phyloP scores from a whole-genome alignment of 2,329 filamentous ascomycete genomes.

The Coniochaeta hoffmannii region DNA sequence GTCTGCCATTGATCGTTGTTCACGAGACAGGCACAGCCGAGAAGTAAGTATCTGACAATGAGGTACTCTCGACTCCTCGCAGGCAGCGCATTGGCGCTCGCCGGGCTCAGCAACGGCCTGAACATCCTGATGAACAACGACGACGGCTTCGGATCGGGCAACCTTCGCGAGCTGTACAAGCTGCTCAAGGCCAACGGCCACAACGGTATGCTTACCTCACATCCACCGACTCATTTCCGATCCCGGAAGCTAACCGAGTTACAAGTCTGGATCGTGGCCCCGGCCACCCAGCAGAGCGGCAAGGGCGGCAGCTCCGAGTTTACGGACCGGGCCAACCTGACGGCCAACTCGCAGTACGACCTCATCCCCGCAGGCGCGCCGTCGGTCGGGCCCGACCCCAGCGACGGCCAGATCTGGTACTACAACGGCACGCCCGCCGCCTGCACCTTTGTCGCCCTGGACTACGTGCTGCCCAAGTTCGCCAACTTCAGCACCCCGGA shows the following conservation, averaged over 20 bases:
- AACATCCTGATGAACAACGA: slow-evolving; percentile 4
- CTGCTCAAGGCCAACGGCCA: slow-evolving; percentile 1
- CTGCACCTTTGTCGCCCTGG: slow-evolving; percentile 47
- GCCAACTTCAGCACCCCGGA: slow-evolving; percentile 42
- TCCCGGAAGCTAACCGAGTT: not conserved
- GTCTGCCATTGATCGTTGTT: not conserved
- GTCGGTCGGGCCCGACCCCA: slow-evolving; percentile 41
- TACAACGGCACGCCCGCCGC: slow-evolving; percentile 52
- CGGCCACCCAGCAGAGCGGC: not conserved
- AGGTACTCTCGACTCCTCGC: not conserved
- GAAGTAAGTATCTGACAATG: not conserved
- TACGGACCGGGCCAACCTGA: slow-evolving; percentile 1
- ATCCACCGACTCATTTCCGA: not conserved
- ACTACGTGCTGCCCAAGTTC: slow-evolving; percentile 45
- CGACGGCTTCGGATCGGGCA: slow-evolving; percentile 2
- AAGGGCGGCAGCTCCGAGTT: slow-evolving; percentile 3
- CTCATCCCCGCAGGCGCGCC: slow-evolving; percentile 28
- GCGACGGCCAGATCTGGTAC: slow-evolving; percentile 49
- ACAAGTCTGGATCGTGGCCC: slow-evolving; percentile 2
- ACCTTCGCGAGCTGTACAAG: slow-evolving; percentile 2
- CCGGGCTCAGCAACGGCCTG: not conserved
- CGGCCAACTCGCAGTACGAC: not conserved
- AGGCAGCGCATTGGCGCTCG: not conserved
- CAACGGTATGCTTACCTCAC: not conserved
- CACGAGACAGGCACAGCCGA: not conserved